Evolutionary conservation across 75 land plant species (phyloP), one percentile per base, ranked within the genome.

Genomic region (Pinus taeda): DNA sequence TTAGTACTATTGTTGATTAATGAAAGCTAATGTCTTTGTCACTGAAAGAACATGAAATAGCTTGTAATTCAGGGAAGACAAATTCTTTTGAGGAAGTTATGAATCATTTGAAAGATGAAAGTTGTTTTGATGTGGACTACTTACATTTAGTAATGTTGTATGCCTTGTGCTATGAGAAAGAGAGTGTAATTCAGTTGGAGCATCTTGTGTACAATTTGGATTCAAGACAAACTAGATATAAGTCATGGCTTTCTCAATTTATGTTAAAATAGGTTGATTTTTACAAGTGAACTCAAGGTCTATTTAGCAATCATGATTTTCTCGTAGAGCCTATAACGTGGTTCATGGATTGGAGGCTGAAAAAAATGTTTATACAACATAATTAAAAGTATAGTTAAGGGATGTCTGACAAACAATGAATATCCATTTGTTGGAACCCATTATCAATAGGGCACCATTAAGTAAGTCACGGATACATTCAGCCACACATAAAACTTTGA

Each of bases 341-440:
- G 99, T 98, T 79, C 95, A 95, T 81, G 99, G 99, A 4, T 79
- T 97, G 37, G 92, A 97, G 98, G 99, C 98, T 13, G 91, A 93
- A 73, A 98, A 97, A 84, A 97, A 97, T 88, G 98, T 30, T 30
- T 30, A 30, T 30, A 30, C 33, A 30, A 30, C 33, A 30, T 30
- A 30, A 30, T 30, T 30, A 30, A 30, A 30, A 1, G 0, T 30
- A 30, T 30, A 30, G 33, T 30, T 1, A 30, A 30, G 33, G 33
- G 0, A 30, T 1, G 0, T 30, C 33, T 97, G 56, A 88, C 88
- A 76, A 98, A 97, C 76, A 79, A 89, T 69, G 99, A 97, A 78
- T 97, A 97, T 83, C 99, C 99, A 37, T 91, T 88, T 75, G 81
- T 97, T 75, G 97, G 95, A 63, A 94, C 86, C 71, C 99, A 97